Evolutionary conservation across 495 filamentous ascomycete species (phyloP), one percentile per base, ranked within the genome.

Genomic region (Xylaria grammica): DNA sequence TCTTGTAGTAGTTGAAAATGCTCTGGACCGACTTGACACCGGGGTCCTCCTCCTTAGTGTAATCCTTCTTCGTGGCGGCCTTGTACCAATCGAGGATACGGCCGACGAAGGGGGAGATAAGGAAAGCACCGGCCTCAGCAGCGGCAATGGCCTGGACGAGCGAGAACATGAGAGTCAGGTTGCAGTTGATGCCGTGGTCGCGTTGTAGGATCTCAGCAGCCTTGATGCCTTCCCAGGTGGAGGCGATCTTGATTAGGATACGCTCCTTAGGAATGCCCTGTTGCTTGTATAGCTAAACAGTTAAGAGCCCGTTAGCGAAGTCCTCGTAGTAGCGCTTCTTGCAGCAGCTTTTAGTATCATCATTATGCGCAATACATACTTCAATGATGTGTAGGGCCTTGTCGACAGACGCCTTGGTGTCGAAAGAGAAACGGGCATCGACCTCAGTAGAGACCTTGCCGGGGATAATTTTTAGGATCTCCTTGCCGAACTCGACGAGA

Each of bases 1-100:
- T 99, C 92, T 99, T 99, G 89, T 99, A 99, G 91, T 99, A 99
- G 85, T 99, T 96, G 90, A 90, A 99, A 85, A 99, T 99, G 76
- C 70, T 73, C 87, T 97, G 86, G 72, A 99, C 96, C 70, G 89
- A 93, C 84, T 93, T 89, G 81, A 99, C 95, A 81, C 95, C 95
- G 59, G 95, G 95, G 86, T 99, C 95, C 70, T 98, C 93, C 76
- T 90, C 75, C 71, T 91, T 82, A 72, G 84, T 72, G 87, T 93
- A 99, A 51, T 94, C 90, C 85, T 93, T 95, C 87, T 96, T 96
- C 72, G 90, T 93, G 65, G 89, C 83, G 54, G 91, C 92, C 90
- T 99, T 99, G 89, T 90, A 97, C 94, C 94, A 99, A 82, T 99
- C 95, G 62, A 99, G 90, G 78, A 99, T 99, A 78, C 95, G 93